These are phyloP conservation scores for Podospora tetraspora DNA, from an alignment of 495 filamentous ascomycete genomes.

Conservation along the genomic window DNA sequence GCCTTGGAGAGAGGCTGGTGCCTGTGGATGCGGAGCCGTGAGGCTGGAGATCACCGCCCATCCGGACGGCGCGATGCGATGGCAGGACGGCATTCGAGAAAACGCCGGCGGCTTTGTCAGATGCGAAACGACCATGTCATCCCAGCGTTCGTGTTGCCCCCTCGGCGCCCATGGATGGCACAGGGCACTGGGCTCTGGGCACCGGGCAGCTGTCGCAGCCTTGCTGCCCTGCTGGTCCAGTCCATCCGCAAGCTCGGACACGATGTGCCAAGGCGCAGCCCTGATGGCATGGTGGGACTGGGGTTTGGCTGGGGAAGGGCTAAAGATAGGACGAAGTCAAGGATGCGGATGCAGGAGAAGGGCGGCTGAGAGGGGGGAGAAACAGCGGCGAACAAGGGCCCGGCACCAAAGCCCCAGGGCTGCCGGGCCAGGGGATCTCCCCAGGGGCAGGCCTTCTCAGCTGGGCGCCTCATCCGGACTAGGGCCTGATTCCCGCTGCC, in stretches of 20 bases:
- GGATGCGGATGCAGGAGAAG: conserved; percentile 8
- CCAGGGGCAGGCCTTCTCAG: background rate
- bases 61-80: background rate
- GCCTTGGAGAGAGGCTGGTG: background rate
- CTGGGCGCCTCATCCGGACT: background rate
- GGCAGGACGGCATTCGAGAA: background rate
- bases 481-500: background rate
- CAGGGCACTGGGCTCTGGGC: background rate
- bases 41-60: background rate
- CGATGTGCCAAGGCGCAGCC: background rate
- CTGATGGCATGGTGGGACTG: conserved; percentile 6
- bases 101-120: background rate
- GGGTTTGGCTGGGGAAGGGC: conserved; percentile 4
- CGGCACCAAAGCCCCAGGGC: background rate
- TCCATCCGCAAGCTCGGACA: background rate
- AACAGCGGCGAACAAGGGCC: background rate
- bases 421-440: background rate
- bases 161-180: background rate
- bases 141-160: background rate
- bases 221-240: background rate
- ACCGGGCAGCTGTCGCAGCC: background rate
- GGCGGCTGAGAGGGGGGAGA: conserved; percentile 7
- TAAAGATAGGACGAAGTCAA: conserved; percentile 14
- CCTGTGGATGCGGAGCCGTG: background rate
- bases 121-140: background rate